Evolutionary conservation across 331 rosid species (phyloP).

Genomic region (Pyracantha coccinea): DNA sequence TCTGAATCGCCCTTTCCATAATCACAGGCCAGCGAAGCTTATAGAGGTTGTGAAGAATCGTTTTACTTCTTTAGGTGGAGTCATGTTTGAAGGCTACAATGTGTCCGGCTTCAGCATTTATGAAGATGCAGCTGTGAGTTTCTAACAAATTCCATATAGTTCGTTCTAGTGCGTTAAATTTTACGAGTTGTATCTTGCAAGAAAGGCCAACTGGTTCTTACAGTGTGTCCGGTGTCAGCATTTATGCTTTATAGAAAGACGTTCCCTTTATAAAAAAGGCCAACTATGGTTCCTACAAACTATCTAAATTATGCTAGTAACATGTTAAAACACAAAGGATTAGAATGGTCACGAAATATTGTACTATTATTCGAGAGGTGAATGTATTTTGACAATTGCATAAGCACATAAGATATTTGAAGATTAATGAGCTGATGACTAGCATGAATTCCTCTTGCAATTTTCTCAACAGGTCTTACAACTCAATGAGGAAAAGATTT

Average conservation of each 20-base stretch:
- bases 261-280: neutral
- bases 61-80: conserved; percentile 75
- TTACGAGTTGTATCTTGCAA: conserved; percentile 1
- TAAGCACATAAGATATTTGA: neutral
- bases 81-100: conserved; percentile 55
- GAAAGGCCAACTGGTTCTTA: neutral
- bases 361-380: neutral
- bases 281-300: neutral
- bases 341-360: too few relatives aligned
- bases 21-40: conserved; percentile 68
- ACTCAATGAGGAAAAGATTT: conserved; percentile 53
- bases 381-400: neutral
- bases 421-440: neutral
- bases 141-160: conserved; percentile 13
- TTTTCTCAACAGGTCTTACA: conserved; percentile 46
- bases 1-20: conserved; percentile 8
- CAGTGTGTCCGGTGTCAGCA: too few relatives aligned
- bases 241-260: neutral
- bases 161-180: neutral
- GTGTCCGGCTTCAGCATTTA: conserved; percentile 58
- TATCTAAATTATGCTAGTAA: neutral
- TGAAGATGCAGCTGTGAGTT: conserved; percentile 87
- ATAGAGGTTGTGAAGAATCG: conserved; percentile 76
- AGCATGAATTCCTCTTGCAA: neutral
- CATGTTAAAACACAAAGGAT: neutral